Base-by-base conservation (phyloP, 768 basidiomycete species). In the Thelephora aurantiotincta region DNA sequence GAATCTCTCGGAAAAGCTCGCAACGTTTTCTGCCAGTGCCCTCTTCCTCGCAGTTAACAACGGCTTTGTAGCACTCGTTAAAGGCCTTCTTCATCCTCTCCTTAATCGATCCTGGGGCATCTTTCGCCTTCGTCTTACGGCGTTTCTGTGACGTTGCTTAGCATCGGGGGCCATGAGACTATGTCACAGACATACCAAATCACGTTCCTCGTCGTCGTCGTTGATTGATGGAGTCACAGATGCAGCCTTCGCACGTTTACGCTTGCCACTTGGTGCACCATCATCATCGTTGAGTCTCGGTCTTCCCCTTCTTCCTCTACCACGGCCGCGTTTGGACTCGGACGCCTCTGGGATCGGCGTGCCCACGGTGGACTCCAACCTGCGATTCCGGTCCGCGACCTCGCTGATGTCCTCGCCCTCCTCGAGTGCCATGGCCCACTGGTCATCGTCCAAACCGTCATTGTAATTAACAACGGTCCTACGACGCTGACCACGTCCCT, bases 401-500 rank as follows among this genome's bases (percentile, higher is more conserved):
- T 86, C 82, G 52, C 83, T 74, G 35, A 87, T 57, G 56, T 88
- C 86, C 60, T 87, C 83, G 20, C 84, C 85, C 7, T 87, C 84
- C 59, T 88, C 84, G 42, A 87, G 65, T 45, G 85, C 83, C 73
- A 85, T 73, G 30, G 89, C 78, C 84, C 90, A 96, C 54, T 92
- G 82, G 58, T 96, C 94, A 55, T 98, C 94, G 46, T 80, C 83
- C 48, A 98, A 71, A 13, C 92, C 92, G 59, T 97, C 94, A 50
- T 84, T 93, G 59, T 98, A 98, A 58, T 78, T 82, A 51, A 98
- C 89, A 38, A 83, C 73, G 49, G 80, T 87, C 53, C 90, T 74
- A 50, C 78, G 74, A 54, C 92, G 75, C 60, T 87, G 82, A 33
- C 92, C 93, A 51, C 92, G 79, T 48, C 92, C 92, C 59, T 89